Evolutionary conservation across 2,329 filamentous ascomycete genomes (phyloP), one percentile per base, ranked within the genome.

Genomic region (Fusarium liriodendri): DNA sequence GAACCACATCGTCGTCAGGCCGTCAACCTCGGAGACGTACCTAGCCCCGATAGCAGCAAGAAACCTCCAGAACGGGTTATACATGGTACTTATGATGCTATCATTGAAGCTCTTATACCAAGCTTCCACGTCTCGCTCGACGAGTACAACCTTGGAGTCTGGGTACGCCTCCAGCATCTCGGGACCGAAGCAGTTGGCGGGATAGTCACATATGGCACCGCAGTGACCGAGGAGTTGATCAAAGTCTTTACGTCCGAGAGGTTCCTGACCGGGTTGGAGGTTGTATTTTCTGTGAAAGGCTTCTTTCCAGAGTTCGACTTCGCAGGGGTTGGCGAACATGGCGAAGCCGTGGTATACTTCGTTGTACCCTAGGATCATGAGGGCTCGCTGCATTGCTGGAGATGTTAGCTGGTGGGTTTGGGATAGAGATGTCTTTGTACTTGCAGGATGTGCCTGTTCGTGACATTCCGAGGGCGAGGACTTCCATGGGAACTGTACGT

Each of bases 81-180:
- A 20, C 32, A 64, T 27, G 13, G 66, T 47, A 37, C 37, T 50
- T 6, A 73, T 55, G 10, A 75, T 27, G 3, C 62, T 69, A 6
- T 73, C 69, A 11, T 66, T 20, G 29, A 65, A 71, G 32, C 72
- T 75, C 6, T 52, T 71, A 16, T 66, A 71, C 70, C 69, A 73
- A 3, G 73, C 62, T 7, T 75, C 60, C 4, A 71, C 11, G 9
- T 75, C 72, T 16, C 70, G 73, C 50, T 73, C 35, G 10, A 71
- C 64, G 2, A 75, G 70, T 0, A 75, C 57, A 1, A 75, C 67
- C 42, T 75, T 75, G 25, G 72, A 54, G 33, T 75, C 62, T 5
- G 73, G 72, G 16, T 75, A 75, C 1, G 72, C 72, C 6, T 64
- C 59, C 4, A 73, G 50, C 22, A 75, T 60, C 62, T 75, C 72